phyloP scores from a whole-genome alignment of 1,284 basidiomycete genomes.

The Leccinum subrobustum region DNA sequence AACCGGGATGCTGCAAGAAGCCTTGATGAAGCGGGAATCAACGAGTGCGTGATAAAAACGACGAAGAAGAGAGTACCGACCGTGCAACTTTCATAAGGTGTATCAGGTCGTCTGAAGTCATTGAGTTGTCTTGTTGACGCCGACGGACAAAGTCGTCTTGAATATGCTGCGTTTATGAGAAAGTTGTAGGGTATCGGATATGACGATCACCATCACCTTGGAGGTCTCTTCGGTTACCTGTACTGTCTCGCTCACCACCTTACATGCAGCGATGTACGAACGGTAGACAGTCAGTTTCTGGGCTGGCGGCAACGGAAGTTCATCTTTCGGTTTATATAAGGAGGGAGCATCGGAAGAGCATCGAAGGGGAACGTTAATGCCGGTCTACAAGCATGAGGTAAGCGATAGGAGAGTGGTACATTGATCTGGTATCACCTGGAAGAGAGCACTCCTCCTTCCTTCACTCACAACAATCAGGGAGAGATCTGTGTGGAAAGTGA shows the following conservation, averaged over 20 bases:
- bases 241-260: slow-evolving; percentile 42
- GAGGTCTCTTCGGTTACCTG: slow-evolving; percentile 52
- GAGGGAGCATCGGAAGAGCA: slow-evolving; percentile 20
- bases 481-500: slow-evolving; percentile 76
- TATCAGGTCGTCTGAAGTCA: slow-evolving; percentile 62
- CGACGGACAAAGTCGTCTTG: slow-evolving; percentile 72
- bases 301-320: slow-evolving; percentile 43
- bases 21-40: slow-evolving; percentile 40
- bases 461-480: slow-evolving; percentile 63
- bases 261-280: slow-evolving; percentile 53
- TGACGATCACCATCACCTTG: slow-evolving; percentile 39
- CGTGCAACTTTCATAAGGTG: slow-evolving; percentile 63
- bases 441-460: slow-evolving; percentile 67
- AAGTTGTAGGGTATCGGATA: background rate
- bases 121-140: slow-evolving; percentile 44
- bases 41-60: background rate
- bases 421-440: slow-evolving; percentile 44
- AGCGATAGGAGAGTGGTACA: background rate
- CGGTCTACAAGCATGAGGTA: slow-evolving; percentile 43
- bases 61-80: slow-evolving; percentile 37
- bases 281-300: slow-evolving; percentile 55
- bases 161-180: slow-evolving; percentile 49
- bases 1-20: slow-evolving; percentile 50
- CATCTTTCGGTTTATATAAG: slow-evolving; percentile 48
- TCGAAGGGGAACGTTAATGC: slow-evolving; percentile 49